Percentiles rank a stretch among this genome's conserved stretches.
phyloP scores from a whole-genome alignment of 768 basidiomycete genomes.

The Lactifluus piperatus region DNA sequence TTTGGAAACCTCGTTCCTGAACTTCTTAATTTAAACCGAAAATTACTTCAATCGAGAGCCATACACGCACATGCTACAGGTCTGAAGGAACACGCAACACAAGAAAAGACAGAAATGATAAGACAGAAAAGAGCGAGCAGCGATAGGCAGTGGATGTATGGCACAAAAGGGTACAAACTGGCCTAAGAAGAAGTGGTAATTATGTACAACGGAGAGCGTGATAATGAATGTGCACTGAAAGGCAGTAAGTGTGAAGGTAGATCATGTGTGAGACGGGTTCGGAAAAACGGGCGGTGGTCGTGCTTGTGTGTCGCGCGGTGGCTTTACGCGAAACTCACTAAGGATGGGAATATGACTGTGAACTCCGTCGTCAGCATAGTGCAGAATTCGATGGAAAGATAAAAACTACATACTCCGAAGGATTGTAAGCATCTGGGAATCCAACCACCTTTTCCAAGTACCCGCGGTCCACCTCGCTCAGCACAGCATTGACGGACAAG shows the following conservation, averaged over 20 bases:
- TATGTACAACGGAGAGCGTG: constrained; percentile 13
- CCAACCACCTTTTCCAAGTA: constrained; percentile 91
- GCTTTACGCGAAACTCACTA: constrained; percentile 73
- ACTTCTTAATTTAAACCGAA: constrained; percentile 18
- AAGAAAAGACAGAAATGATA: constrained; percentile 17
- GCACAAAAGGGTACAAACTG: constrained; percentile 7
- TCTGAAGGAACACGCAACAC: constrained; percentile 22
- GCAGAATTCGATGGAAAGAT: constrained; percentile 13
- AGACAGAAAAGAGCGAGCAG: constrained; percentile 13
- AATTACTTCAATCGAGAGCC: constrained; percentile 27
- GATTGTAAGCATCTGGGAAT: constrained; percentile 95
- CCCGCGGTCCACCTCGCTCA: constrained; percentile 75
- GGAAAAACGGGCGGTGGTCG: constrained; percentile 35
- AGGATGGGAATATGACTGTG: constrained; percentile 63
- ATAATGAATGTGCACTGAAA: constrained; percentile 12
- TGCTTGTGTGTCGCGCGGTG: constrained; percentile 41
- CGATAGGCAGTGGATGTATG: constrained; percentile 17
- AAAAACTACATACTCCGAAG: constrained; percentile 67
- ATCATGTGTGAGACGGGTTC: constrained; percentile 31
- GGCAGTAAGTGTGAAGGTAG: constrained; percentile 9
- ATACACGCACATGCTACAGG: constrained; percentile 39
- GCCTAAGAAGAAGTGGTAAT: constrained; percentile 6
- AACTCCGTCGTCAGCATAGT: constrained; percentile 13
- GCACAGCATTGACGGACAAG: constrained; percentile 69
- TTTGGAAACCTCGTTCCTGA: not conserved